phyloP scores from a whole-genome alignment of 495 filamentous ascomycete genomes.

The Talaromyces nanjingensis region DNA sequence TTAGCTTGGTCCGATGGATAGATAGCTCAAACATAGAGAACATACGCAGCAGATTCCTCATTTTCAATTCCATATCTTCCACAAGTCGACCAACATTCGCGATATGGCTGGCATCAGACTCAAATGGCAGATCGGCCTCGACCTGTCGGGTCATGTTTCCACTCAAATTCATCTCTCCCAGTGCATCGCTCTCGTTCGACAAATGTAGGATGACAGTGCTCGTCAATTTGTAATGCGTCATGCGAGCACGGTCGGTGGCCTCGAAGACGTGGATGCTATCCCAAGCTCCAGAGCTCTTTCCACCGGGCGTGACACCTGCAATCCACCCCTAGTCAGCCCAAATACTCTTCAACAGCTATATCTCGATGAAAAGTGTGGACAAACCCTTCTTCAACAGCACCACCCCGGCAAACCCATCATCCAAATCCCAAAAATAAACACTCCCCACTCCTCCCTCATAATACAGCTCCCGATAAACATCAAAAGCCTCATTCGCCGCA shows the following conservation, averaged over 20 bases:
- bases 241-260: slow-evolving; percentile 80
- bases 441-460: slow-evolving; percentile 94
- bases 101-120: slow-evolving; percentile 88
- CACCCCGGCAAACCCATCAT: slow-evolving; percentile 96
- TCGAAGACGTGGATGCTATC: slow-evolving; percentile 99
- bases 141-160: slow-evolving; percentile 98
- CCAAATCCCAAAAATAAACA: slow-evolving; percentile 98
- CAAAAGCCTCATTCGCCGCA: slow-evolving; percentile 89
- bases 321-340: background rate
- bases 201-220: slow-evolving; percentile 93
- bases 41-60: slow-evolving; percentile 89
- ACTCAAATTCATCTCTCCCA: slow-evolving; percentile 88
- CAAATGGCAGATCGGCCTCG: slow-evolving; percentile 81
- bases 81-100: slow-evolving; percentile 92
- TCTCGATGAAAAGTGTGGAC: background rate
- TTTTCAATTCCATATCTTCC: slow-evolving; percentile 99
- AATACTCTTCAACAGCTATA: slow-evolving; percentile 1
- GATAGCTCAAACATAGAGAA: slow-evolving; percentile 7
- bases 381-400: slow-evolving; percentile 90
- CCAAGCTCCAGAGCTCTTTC: slow-evolving; percentile 78
- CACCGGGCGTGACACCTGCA: slow-evolving; percentile 54
- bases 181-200: slow-evolving; percentile 57
- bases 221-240: slow-evolving; percentile 94
- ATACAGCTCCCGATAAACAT: slow-evolving; percentile 95
- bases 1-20: background rate